Conservation (phyloP, 345 rosid genomes). For the Angophora floribunda region DNA sequence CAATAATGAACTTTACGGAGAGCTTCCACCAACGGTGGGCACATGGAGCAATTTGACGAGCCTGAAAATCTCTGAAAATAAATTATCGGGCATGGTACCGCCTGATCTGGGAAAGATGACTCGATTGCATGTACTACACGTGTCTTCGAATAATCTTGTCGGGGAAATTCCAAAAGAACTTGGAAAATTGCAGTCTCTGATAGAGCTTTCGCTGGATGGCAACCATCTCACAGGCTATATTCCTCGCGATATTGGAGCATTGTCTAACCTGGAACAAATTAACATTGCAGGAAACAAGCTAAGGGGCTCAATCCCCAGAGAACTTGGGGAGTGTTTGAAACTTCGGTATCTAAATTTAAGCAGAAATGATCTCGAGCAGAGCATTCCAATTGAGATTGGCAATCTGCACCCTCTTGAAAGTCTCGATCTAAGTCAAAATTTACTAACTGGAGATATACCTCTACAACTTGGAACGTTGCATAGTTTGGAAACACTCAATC, state of each 20-base stretch:
- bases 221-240: slow-evolving; percentile 1
- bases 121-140: background rate
- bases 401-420: background rate
- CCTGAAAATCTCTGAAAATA: background rate
- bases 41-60: background rate
- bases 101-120: background rate
- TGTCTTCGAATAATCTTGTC: background rate
- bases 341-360: background rate
- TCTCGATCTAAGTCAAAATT: background rate
- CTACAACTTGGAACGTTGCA: background rate
- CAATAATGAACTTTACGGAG: background rate
- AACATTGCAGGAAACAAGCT: background rate
- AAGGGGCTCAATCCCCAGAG: background rate
- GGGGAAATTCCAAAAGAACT: slow-evolving; percentile 1
- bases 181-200: background rate
- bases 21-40: background rate
- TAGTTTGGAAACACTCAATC: background rate
- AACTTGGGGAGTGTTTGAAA: background rate
- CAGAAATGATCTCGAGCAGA: background rate
- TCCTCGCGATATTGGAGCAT: background rate
- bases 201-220: background rate
- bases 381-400: background rate
- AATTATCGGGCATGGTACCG: background rate
- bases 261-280: background rate
- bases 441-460: background rate